A percentile compares a stretch with the other conserved stretches of the same genome.
These are phyloP conservation scores for Penicillium roqueforti DNA, from an alignment of 495 filamentous ascomycete species.

Conservation along the genomic window DNA sequence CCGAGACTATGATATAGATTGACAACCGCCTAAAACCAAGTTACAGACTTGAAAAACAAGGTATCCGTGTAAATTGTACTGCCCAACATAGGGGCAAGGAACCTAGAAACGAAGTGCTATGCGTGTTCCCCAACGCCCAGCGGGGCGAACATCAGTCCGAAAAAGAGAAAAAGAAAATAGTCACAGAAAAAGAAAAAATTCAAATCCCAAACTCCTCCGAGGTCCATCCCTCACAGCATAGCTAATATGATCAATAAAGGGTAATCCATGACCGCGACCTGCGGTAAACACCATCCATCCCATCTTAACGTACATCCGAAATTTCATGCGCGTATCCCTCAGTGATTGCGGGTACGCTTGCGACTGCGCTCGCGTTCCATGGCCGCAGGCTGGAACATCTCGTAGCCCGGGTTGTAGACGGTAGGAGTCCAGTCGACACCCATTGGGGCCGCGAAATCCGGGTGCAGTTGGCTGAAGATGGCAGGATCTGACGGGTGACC, in stretches of 20 bases:
- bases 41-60: background rate
- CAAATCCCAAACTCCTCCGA: background rate
- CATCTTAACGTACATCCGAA: slow-evolving; percentile 8
- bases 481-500: slow-evolving; percentile 34
- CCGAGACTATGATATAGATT: background rate
- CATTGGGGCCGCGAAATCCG: slow-evolving; percentile 38
- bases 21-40: background rate
- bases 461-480: slow-evolving; percentile 37
- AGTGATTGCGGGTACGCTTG: slow-evolving; percentile 28
- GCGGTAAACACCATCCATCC: slow-evolving; percentile 4
- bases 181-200: background rate
- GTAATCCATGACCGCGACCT: slow-evolving; percentile 2
- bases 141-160: background rate
- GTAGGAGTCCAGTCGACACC: slow-evolving; percentile 36
- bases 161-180: background rate
- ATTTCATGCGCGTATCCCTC: background rate
- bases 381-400: slow-evolving; percentile 21
- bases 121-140: background rate
- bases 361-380: slow-evolving; percentile 30
- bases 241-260: slow-evolving; percentile 7
- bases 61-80: background rate
- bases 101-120: background rate
- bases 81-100: background rate
- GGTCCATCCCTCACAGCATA: background rate
- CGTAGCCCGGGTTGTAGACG: slow-evolving; percentile 5